Base-by-base conservation (phyloP, 1,284 basidiomycete species). In the Ganoderma leucocontextum region DNA sequence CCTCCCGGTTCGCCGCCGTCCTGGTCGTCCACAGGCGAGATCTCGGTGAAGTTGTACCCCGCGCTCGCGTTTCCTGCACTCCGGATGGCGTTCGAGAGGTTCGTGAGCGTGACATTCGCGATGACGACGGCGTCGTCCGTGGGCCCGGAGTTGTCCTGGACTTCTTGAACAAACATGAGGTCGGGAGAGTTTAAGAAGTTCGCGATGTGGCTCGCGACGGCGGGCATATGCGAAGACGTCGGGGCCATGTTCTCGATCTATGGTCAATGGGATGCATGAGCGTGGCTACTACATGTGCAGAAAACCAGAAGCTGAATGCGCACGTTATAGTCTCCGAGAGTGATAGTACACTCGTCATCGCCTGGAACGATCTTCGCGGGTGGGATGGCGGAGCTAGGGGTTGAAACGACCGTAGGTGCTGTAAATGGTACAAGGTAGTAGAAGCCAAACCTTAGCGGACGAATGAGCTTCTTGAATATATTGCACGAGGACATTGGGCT, bases 1-100 rank as follows among this genome's bases (percentile, higher is more conserved):
- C 89, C 89, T 25, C 89, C 89, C 10, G 86, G 85, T 70, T 85
- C 73, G 8, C 89, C 89, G 25, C 89, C 89, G 73, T 90, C 89
- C 73, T 84, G 75, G 35, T 80, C 81, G 73, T 89, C 80, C 22
- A 84, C 79, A 3, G 88, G 87, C 58, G 81, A 80, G 64, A 90
- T 84, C 57, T 85, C 83, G 44, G 85, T 74, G 70, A 82, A 88
- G 33, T 76, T 75, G 73, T 90, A 91, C 10, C 70, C 55, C 71
- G 81, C 47, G 2, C 82, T 80, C 22, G 81, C 84, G 49, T 70
- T 71, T 35, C 69, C 67, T n/a, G 82, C 78, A 22, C 74, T 76
- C 17, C 78, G 78, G 72, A 90, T 86, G 12, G 85, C 83, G n/a
- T 80, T 79, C 29, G 83, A 82, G 25, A 91, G 77, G n/a, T 80